Evolutionary conservation across 2,329 filamentous ascomycete species (phyloP).

Genomic region (Acrocalymma vagum): DNA sequence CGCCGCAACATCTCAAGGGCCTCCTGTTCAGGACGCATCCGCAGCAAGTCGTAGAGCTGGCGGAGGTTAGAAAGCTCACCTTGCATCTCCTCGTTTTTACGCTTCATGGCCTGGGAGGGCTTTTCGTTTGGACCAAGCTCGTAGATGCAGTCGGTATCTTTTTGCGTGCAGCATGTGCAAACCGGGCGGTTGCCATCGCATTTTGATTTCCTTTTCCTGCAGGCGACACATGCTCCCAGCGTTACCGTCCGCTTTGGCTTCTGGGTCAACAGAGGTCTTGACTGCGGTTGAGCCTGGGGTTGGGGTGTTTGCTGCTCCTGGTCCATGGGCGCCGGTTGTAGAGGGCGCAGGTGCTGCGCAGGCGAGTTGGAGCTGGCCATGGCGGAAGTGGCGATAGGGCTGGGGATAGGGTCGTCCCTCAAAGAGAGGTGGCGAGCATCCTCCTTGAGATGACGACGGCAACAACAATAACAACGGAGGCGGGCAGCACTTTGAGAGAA

Average conservation of each 20-base stretch:
- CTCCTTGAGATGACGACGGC: no score
- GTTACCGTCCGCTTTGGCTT: constrained; percentile 46
- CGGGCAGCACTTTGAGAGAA: no score
- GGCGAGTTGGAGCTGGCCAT: constrained; percentile 44
- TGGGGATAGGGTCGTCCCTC: no score
- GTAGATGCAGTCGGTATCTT: constrained; percentile 41
- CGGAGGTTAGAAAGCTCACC: constrained; percentile 41
- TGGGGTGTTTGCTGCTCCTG: constrained; percentile 27
- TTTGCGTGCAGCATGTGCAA: constrained; percentile 42
- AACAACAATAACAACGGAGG: no score
- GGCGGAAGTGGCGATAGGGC: constrained; percentile 6
- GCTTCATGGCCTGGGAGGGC: constrained; percentile 45
- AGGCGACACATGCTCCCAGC: constrained; percentile 44
- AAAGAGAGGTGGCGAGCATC: no score
- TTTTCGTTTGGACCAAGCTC: constrained; percentile 46
- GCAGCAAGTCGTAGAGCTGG: constrained; percentile 41
- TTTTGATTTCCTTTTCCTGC: constrained; percentile 44
- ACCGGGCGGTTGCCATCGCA: constrained; percentile 41
- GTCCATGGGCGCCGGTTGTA: constrained; percentile 43
- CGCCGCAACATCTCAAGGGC: constrained; percentile 36
- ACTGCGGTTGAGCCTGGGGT: constrained; percentile 28
- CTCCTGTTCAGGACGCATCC: constrained; percentile 38
- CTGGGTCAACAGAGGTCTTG: constrained; percentile 28
- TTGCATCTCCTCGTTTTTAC: constrained; percentile 47
- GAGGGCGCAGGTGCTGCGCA: no score